phyloP scores from a whole-genome alignment of 2,329 filamentous ascomycete species.

The Alternaria longipes region DNA sequence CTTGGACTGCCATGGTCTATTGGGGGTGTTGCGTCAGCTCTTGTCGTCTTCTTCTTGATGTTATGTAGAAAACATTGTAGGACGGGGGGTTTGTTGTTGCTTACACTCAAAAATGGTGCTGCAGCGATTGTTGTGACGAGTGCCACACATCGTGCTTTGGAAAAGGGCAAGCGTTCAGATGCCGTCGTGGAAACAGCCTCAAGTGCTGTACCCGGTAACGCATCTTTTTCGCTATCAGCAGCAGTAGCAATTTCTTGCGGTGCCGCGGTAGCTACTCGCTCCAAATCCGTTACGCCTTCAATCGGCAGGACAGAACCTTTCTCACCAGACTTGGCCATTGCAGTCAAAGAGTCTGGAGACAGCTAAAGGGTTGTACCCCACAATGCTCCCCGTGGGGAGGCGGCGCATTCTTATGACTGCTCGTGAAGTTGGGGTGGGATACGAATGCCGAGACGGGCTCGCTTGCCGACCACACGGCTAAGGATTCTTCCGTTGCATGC shows the following conservation, averaged over 20 bases:
- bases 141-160: constrained; percentile 42
- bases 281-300: constrained; percentile 6
- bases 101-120: constrained; percentile 46
- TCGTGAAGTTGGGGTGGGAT: background rate
- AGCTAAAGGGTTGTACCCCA: rapidly evolving
- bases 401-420: background rate
- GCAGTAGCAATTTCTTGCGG: background rate
- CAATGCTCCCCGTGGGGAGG: background rate
- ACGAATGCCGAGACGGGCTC: background rate
- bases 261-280: constrained; percentile 5
- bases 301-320: background rate
- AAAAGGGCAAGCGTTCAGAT: constrained; percentile 36
- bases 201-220: background rate
- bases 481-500: background rate
- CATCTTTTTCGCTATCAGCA: constrained; percentile 3
- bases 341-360: background rate
- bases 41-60: no score
- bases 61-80: background rate
- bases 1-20: constrained; percentile 66
- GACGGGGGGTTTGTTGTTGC: background rate
- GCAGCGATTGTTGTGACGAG: constrained; percentile 39
- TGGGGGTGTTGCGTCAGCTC: no score
- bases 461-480: background rate
- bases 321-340: background rate
- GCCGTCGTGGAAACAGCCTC: constrained; percentile 11